Evolutionary conservation across 2,329 filamentous ascomycete species (phyloP), one percentile per base, ranked within the genome.

Genomic region (Ophiostoma sp.): DNA sequence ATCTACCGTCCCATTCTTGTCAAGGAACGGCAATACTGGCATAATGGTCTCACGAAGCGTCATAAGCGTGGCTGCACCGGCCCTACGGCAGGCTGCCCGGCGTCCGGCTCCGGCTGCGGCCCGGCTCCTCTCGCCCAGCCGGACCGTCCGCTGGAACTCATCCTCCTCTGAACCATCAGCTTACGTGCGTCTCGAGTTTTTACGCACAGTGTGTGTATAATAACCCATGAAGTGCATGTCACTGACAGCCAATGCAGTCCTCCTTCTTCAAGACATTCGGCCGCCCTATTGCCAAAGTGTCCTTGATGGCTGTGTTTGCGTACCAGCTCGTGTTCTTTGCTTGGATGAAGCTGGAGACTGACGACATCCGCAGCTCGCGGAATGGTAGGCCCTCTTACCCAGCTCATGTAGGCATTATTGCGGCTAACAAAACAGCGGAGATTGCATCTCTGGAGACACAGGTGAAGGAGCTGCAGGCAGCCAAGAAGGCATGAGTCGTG

Each of bases 271-370:
- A 86, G 75, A 87, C 86, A 14, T 93, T 92, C 75, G 86, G 87
- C 52, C 83, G 89, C 1, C 90, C 91, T 2, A 81, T 94, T 63
- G 83, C 86, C 67, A 94, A 93, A 79, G 87, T 87, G 67, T 85
- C 92, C 72, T 82, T 94, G 49, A 83, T 90, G 75, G 90, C 91
- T 67, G 84, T 93, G 68, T 87, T 92, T 75, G 89, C 88, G 1
- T 95, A 94, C 77, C 91, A 95, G 78, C 74, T 90, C n/a, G 78
- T 84, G 14, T 94, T 93, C 78, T 92, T 86, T 80, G 80, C 79
- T 14, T 95, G 91, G 91, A 76, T 85, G 49, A 91, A 89, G 77
- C 81, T 94, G 66, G 91, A 93, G 77, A 84, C 85, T 45, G 83
- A 91, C 67, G 91, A 95, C 79, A 81, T 85, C 68, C 87, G 84